These are phyloP conservation scores for Symbiodinium pilosum DNA, from an alignment of 73 alveolate species.

Conservation along the genomic window DNA sequence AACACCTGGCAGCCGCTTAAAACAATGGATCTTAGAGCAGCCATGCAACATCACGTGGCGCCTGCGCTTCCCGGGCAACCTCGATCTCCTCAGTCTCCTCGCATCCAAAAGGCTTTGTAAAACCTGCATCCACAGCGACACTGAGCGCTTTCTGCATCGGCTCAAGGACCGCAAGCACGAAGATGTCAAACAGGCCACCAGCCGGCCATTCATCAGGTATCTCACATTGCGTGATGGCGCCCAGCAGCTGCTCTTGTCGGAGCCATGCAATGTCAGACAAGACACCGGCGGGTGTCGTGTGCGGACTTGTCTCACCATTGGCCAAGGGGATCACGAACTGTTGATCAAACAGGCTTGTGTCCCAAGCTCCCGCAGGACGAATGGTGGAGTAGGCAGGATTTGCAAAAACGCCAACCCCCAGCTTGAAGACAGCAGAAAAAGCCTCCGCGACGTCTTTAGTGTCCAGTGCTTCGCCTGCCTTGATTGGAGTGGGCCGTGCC, in stretches of 20 bases:
- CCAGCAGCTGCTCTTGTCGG: conserved; percentile 34
- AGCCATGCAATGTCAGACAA: conserved; percentile 25
- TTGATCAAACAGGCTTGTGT: not conserved
- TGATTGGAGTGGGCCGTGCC: not conserved
- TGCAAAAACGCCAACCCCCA: conserved; percentile 30
- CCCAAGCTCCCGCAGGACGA: not conserved
- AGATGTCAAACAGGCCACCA: conserved; percentile 51
- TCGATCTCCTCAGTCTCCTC: not conserved
- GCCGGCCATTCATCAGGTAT: conserved; percentile 46
- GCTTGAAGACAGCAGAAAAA: conserved; percentile 32
- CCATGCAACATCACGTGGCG: not conserved
- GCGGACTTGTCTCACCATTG: not conserved
- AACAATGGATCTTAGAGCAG: too few relatives aligned
- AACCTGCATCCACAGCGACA: conserved; percentile 60
- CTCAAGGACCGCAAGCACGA: conserved; percentile 27
- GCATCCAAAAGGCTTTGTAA: conserved; percentile 40
- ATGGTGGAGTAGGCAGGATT: conserved; percentile 19
- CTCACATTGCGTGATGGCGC: conserved; percentile 13
- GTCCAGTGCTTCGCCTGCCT: not conserved
- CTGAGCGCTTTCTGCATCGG: not conserved
- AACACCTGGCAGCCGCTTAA: too few relatives aligned
- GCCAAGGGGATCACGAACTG: not conserved
- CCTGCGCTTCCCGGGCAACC: not conserved
- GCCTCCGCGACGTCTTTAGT: not conserved
- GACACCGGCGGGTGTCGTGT: not conserved